Evolutionary conservation across 345 rosid species (phyloP), one percentile per base, ranked within the genome.

Genomic region (Excoecaria cochinchinensis): DNA sequence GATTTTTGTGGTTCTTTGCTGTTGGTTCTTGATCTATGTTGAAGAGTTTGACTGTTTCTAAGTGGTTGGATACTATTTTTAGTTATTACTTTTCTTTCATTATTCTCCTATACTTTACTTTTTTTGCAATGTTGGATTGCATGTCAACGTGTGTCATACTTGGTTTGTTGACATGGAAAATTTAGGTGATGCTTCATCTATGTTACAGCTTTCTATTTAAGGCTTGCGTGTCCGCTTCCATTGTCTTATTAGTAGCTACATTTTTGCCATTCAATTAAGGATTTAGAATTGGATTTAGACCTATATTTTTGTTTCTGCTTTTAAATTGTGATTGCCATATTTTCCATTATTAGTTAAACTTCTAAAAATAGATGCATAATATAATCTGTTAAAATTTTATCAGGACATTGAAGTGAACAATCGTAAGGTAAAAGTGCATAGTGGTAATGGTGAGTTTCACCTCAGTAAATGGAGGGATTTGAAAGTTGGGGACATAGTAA

Each of bases 401-500:
- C 82, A 95, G 99, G 99, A 95, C 55, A 90, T 85, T 52, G 84
- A 86, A 73, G 82, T 89, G 47, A 90, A 95, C 74, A 95, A 93
- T 70, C 80, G 98, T 62, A 86, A 81, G 82, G 93, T 90, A 12
- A 89, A 88, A 67, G 85, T 88, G 57, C 93, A 89, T 80, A 5
- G 68, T 67, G 86, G 89, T 71, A 85, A 89, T 64, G 99, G 98
- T 71, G 79, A 76, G 70, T 95, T 93, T 71, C 77, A 83, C 57
- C 70, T 48, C 52, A 79, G 84, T 3, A 87, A 87, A 83, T 95
- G 99, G 99, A 88, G 59, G 87, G 82, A 90, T 84, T 86, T 95
- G 84, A 88, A 84, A 79, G 97, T 93, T 55, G 99, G 99, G 65
- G 94, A 91, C 40, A 80, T 93, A 25, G 97, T 95, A 14, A 93